phyloP scores from a whole-genome alignment of 2,329 filamentous ascomycete species.

The Cercospora citrullina region DNA sequence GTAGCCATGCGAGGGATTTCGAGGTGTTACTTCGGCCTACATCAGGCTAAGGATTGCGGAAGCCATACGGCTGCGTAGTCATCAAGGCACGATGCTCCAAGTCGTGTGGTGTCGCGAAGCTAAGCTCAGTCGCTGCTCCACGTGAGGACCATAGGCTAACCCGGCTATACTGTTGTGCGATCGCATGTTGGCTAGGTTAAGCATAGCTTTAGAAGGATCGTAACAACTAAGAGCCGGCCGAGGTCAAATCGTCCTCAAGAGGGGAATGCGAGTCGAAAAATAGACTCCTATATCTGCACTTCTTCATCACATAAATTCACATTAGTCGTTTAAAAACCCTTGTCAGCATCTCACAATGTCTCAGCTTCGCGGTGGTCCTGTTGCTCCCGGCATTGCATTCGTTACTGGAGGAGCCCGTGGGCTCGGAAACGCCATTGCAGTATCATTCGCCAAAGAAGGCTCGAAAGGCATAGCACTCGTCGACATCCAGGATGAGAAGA shows the following conservation, averaged over 20 bases:
- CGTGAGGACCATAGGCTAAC: neutral
- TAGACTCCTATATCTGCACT: neutral
- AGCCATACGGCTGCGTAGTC: slow-evolving; percentile 2
- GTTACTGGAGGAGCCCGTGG: slow-evolving; percentile 33
- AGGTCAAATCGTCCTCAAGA: slow-evolving; percentile 3
- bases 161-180: neutral
- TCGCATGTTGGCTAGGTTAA: neutral
- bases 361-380: slow-evolving; percentile 24
- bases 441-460: slow-evolving; percentile 33
- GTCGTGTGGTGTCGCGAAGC: neutral
- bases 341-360: slow-evolving; percentile 15
- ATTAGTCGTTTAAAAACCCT: neutral
- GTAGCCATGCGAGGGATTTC: neutral
- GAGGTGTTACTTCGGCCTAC: slow-evolving; percentile 15
- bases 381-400: slow-evolving; percentile 34
- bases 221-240: slow-evolving; percentile 6
- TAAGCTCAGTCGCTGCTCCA: slow-evolving; percentile 1
- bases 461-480: slow-evolving; percentile 31
- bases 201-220: neutral
- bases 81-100: neutral
- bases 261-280: slow-evolving; percentile 1
- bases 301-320: neutral
- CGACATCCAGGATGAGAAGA: slow-evolving; percentile 30
- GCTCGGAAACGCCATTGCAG: slow-evolving; percentile 32
- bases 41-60: neutral